Evolutionary conservation across 2,329 filamentous ascomycete species (phyloP).

Genomic region (Microcyclospora pomicola): DNA sequence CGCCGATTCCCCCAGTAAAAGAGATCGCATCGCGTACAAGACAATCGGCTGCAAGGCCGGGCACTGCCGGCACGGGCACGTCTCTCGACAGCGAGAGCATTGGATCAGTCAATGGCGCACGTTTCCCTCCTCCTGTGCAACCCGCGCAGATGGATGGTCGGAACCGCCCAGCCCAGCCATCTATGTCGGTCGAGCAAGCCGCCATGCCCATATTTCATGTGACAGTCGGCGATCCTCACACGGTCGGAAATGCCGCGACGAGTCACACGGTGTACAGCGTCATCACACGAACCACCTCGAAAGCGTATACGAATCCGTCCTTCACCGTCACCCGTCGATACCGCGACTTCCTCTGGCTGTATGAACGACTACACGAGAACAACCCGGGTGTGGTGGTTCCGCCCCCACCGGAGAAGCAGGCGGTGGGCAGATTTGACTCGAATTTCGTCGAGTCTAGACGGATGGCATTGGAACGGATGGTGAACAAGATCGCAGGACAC

Average conservation of each 20-base stretch:
- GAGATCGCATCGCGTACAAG: slow-evolving; percentile 35
- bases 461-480: slow-evolving; percentile 88
- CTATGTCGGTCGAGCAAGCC: slow-evolving; percentile 82
- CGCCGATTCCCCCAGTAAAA: slow-evolving; percentile 42
- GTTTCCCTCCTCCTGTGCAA: slow-evolving; percentile 52
- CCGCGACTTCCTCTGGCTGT: slow-evolving; percentile 94
- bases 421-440: slow-evolving; percentile 85
- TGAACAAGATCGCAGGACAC: slow-evolving; percentile 88
- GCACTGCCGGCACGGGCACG: slow-evolving; percentile 37
- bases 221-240: slow-evolving; percentile 87
- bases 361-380: slow-evolving; percentile 84
- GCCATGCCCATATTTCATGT: slow-evolving; percentile 86
- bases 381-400: slow-evolving; percentile 92
- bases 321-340: slow-evolving; percentile 91
- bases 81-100: slow-evolving; percentile 52
- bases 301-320: slow-evolving; percentile 83
- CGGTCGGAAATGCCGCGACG: slow-evolving; percentile 90
- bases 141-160: slow-evolving; percentile 32
- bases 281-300: slow-evolving; percentile 87
- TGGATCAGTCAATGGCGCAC: slow-evolving; percentile 35
- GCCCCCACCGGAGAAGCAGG: slow-evolving; percentile 94
- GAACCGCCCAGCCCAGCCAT: slow-evolving; percentile 48
- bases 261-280: slow-evolving; percentile 98
- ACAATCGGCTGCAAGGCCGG: slow-evolving; percentile 30
- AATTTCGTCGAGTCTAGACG: slow-evolving; percentile 92